These are phyloP conservation scores for Schizochytrium sp. DNA, from an alignment of 108 stramenopile genomes.

Conservation along the genomic window DNA sequence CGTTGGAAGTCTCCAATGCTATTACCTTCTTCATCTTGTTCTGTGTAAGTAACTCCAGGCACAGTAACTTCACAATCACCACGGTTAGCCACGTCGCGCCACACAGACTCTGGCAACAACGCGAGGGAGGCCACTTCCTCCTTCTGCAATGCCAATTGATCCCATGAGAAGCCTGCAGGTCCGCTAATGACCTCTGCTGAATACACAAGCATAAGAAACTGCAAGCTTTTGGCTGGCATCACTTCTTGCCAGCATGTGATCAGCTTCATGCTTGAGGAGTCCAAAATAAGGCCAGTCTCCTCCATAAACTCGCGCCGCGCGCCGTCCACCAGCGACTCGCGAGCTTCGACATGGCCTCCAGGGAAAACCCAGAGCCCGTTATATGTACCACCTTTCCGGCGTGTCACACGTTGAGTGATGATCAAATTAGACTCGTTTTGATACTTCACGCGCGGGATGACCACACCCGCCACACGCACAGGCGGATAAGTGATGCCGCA, in stretches of 20 bases:
- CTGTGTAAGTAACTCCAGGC: background rate
- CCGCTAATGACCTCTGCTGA: constrained; percentile 31
- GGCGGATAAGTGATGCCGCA: constrained; percentile 13
- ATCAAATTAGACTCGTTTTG: background rate
- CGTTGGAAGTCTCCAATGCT: background rate
- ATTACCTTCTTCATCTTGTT: background rate
- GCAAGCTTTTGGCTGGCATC: background rate
- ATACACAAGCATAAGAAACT: constrained; percentile 56
- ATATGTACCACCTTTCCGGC: constrained; percentile 32
- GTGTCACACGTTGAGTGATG: constrained; percentile 55
- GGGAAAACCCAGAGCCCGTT: constrained; percentile 11
- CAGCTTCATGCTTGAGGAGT: background rate
- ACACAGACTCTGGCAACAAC: background rate
- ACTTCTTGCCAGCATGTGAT: constrained; percentile 49
- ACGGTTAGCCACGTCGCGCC: constrained; percentile 38
- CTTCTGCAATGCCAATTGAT: constrained; percentile 1
- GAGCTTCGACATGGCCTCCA: constrained; percentile 31
- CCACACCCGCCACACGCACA: constrained; percentile 33
- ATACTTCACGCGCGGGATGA: constrained; percentile 48
- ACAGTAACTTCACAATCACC: background rate
- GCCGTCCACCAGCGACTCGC: constrained; percentile 24
- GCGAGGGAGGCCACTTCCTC: constrained; percentile 48
- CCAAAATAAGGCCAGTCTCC: constrained; percentile 19
- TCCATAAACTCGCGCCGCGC: constrained; percentile 29
- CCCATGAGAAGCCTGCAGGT: constrained; percentile 5